These are phyloP conservation scores for Exobasidium rhododendri DNA, from an alignment of 1,284 basidiomycete genomes.

Conservation along the genomic window DNA sequence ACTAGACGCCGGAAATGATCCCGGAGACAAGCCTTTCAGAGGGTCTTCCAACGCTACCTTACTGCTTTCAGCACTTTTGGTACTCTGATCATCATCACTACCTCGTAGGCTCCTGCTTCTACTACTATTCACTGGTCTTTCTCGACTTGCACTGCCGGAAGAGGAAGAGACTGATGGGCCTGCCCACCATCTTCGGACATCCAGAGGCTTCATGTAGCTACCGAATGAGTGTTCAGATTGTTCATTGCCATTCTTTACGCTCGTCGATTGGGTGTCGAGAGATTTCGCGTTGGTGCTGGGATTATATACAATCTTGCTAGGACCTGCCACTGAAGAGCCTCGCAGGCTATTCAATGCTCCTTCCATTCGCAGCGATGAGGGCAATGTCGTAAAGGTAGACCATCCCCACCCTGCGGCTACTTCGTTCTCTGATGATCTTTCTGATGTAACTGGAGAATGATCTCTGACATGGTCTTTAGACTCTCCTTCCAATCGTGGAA, in stretches of 20 bases:
- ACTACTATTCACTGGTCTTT: neutral
- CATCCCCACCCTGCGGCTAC: neutral
- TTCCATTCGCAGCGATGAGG: neutral
- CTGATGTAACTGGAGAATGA: neutral
- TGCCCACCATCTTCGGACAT: neutral
- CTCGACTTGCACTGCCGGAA: neutral
- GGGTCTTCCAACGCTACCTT: neutral
- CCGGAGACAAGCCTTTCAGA: neutral
- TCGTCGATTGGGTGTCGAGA: neutral
- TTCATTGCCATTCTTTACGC: neutral
- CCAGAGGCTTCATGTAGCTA: neutral
- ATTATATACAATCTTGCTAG: no score
- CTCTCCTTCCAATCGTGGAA: neutral
- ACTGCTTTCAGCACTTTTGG: neutral
- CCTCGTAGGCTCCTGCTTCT: neutral
- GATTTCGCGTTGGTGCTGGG: neutral
- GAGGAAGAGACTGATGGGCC: neutral
- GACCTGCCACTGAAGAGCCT: neutral
- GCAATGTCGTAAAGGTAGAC: neutral
- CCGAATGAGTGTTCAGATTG: neutral
- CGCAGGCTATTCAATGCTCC: neutral
- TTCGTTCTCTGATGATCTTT: neutral
- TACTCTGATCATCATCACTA: neutral
- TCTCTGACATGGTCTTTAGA: neutral
- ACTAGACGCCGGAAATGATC: conserved; percentile 1